Conservation (phyloP, 805 yeast species). For the Maudiozyma bulderi region DNA sequence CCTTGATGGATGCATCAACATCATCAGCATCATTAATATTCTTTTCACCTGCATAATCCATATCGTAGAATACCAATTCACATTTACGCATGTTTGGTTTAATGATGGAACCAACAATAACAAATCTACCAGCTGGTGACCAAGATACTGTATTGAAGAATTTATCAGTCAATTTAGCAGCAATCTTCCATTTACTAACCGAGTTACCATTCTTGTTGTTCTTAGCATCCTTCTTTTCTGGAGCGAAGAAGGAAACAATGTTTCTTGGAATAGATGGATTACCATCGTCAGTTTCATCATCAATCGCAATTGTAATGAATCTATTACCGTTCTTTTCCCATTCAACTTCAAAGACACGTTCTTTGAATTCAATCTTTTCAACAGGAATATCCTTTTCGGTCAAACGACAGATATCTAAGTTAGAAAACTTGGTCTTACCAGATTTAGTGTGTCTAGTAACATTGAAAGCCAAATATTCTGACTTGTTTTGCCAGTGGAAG, state of each 20-base stretch:
- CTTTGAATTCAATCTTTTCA: conserved; percentile 87
- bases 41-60: conserved; percentile 67
- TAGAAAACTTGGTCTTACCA: conserved; percentile 82
- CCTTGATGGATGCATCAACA: conserved; percentile 48
- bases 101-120: conserved; percentile 41
- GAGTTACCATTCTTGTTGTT: conserved; percentile 29
- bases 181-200: conserved; percentile 48
- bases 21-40: conserved; percentile 30
- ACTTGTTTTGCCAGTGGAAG: conserved; percentile 89
- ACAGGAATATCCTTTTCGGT: conserved; percentile 88
- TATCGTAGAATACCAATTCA: conserved; percentile 77
- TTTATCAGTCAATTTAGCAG: conserved; percentile 51
- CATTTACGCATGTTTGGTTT: conserved; percentile 41
- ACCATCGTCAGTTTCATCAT: conserved; percentile 35
- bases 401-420: conserved; percentile 82
- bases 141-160: conserved; percentile 66
- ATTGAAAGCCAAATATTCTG: conserved; percentile 77
- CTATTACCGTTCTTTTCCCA: conserved; percentile 95
- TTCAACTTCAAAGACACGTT: conserved; percentile 75
- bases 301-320: conserved; percentile 67
- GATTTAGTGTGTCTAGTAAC: conserved; percentile 96
- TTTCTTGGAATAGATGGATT: conserved; percentile 60
- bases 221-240: conserved; percentile 52
- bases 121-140: conserved; percentile 92
- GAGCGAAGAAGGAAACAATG: conserved; percentile 69